These are phyloP conservation scores for Podila horticola DNA, from an alignment of 192 early-diverging fungal genomes.

Conservation along the genomic window DNA sequence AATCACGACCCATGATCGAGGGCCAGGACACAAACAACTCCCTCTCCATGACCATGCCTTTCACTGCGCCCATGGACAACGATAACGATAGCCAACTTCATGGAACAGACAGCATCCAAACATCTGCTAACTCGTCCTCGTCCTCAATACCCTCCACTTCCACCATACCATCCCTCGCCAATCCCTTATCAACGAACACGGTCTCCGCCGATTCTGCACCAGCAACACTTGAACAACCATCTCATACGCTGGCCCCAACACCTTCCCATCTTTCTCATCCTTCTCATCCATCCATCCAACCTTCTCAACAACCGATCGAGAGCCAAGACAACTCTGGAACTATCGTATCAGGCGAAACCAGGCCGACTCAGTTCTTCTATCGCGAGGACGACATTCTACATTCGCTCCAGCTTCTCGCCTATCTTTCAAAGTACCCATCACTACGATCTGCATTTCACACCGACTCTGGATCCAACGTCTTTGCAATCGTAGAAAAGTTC, in stretches of 20 bases:
- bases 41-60: slow-evolving; percentile 12
- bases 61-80: slow-evolving; percentile 3
- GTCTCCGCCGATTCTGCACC: neutral
- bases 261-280: slow-evolving; percentile 7
- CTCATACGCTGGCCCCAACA: no score
- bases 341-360: slow-evolving; percentile 16
- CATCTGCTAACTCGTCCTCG: slow-evolving; percentile 10
- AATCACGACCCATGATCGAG: slow-evolving; percentile 38
- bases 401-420: slow-evolving; percentile 86
- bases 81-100: no score
- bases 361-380: slow-evolving; percentile 62
- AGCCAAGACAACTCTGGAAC: slow-evolving; percentile 10
- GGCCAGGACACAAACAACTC: slow-evolving; percentile 25
- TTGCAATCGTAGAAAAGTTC: slow-evolving; percentile 81
- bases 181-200: neutral
- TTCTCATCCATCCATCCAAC: slow-evolving; percentile 7
- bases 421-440: slow-evolving; percentile 89
- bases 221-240: no score
- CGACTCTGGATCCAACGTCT: slow-evolving; percentile 69
- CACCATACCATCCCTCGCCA: slow-evolving; percentile 1
- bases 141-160: slow-evolving; percentile 19
- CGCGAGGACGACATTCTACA: slow-evolving; percentile 86
- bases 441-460: slow-evolving; percentile 73
- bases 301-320: slow-evolving; percentile 4
- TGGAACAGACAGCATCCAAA: neutral